Evolutionary conservation across 148 eudicot genomes (phyloP).

Genomic region (Diospyros kaki): DNA sequence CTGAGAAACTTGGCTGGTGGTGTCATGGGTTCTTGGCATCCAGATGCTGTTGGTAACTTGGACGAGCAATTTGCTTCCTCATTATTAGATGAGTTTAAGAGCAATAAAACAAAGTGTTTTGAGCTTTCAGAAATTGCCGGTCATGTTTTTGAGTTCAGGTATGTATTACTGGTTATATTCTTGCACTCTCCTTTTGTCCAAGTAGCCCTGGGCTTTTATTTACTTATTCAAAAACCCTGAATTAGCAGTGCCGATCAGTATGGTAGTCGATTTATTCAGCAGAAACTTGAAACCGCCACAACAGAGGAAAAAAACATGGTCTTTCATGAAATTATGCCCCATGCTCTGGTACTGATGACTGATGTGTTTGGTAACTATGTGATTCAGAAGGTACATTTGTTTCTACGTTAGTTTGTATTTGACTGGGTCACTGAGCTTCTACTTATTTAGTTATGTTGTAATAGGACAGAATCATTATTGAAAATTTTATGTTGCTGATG

Average conservation of each 20-base stretch:
- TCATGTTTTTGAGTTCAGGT: slow-evolving; percentile 86
- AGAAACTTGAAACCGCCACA: slow-evolving; percentile 75
- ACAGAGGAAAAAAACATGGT: slow-evolving; percentile 69
- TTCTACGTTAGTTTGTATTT: background rate
- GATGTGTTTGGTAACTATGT: slow-evolving; percentile 95
- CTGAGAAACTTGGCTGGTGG: slow-evolving; percentile 58
- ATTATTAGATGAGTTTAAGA: slow-evolving; percentile 77
- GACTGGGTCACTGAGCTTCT: background rate
- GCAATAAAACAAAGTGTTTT: slow-evolving; percentile 70
- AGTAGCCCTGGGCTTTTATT: background rate
- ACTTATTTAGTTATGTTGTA: background rate
- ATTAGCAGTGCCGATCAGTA: slow-evolving; percentile 72
- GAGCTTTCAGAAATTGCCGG: slow-evolving; percentile 82
- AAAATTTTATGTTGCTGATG: background rate
- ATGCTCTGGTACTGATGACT: slow-evolving; percentile 73
- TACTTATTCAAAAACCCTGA: slow-evolving; percentile 12
- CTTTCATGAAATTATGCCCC: slow-evolving; percentile 76
- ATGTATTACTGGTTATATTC: slow-evolving; percentile 5
- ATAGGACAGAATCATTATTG: background rate
- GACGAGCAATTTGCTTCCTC: slow-evolving; percentile 62
- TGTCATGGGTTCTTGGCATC: slow-evolving; percentile 71
- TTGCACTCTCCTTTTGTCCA: background rate
- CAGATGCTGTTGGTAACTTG: slow-evolving; percentile 55
- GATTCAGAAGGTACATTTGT: slow-evolving; percentile 64
- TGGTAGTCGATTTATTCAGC: slow-evolving; percentile 91